Conservation (phyloP, 1,284 basidiomycete genomes). For the Tilletia indica region DNA sequence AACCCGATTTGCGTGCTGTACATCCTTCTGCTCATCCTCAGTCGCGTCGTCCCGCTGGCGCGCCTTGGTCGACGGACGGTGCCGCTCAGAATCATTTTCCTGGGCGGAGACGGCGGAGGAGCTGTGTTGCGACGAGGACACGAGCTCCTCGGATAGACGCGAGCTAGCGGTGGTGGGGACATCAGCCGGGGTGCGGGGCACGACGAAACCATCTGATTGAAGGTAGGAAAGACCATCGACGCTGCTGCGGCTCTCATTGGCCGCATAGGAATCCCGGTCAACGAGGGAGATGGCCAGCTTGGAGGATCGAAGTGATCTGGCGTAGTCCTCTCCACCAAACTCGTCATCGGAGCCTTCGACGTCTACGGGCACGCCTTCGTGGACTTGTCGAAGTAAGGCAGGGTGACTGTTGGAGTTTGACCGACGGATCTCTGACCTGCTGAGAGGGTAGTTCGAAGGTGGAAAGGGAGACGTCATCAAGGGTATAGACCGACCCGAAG, state of each 20-base stretch:
- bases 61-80: neutral
- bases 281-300: neutral
- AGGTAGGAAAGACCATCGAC: slow-evolving; percentile 10
- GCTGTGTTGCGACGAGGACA: neutral
- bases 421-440: neutral
- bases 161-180: slow-evolving; percentile 11
- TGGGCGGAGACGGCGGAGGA: neutral
- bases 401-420: neutral
- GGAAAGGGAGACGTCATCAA: neutral
- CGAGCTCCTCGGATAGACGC: neutral
- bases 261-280: neutral
- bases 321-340: slow-evolving; percentile 13
- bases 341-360: slow-evolving; percentile 17
- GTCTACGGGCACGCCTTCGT: slow-evolving; percentile 10
- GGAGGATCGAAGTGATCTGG: slow-evolving; percentile 1
- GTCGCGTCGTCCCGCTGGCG: neutral
- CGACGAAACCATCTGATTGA: neutral
- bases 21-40: neutral
- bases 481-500: neutral
- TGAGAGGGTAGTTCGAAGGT: neutral
- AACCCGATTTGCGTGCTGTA: neutral
- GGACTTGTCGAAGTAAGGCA: neutral
- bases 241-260: slow-evolving; percentile 1
- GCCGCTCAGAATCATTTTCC: neutral
- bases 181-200: neutral